These are phyloP conservation scores for Penicillium turbatum DNA, from an alignment of 495 filamentous ascomycete species.

Conservation along the genomic window DNA sequence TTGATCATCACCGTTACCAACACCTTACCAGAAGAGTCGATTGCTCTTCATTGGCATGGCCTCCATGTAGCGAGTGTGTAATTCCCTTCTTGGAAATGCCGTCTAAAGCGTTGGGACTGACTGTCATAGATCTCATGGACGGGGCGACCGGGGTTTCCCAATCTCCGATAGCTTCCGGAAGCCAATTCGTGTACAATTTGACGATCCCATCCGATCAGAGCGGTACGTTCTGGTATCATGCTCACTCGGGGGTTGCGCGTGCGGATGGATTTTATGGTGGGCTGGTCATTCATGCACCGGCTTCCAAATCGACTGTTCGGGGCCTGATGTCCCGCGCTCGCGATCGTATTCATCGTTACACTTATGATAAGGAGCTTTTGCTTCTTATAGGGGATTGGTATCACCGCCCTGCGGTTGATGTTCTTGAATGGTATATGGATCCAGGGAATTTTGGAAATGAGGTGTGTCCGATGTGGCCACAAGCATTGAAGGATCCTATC, in stretches of 20 bases:
- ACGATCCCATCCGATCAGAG: conserved; percentile 66
- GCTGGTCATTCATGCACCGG: conserved; percentile 64
- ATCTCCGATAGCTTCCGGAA: conserved; percentile 60
- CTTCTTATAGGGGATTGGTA: conserved; percentile 54
- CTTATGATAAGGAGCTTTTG: conserved; percentile 40
- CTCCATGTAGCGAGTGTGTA: conserved; percentile 59
- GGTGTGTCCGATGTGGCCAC: conserved; percentile 16
- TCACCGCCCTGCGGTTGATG: conserved; percentile 37
- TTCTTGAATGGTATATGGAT: conserved; percentile 44
- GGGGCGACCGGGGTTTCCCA: conserved; percentile 64
- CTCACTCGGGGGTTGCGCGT: conserved; percentile 61
- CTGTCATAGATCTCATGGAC: conserved; percentile 57
- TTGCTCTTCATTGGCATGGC: conserved; percentile 78
- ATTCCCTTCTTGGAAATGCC: not conserved
- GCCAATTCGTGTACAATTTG: conserved; percentile 69
- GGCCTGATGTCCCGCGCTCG: conserved; percentile 16
- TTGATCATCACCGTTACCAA: conserved; percentile 69
- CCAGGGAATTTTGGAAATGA: conserved; percentile 47
- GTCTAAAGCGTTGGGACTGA: not conserved
- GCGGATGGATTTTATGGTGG: conserved; percentile 72
- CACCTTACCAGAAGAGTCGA: conserved; percentile 59
- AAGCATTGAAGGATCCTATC: not conserved
- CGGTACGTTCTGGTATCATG: conserved; percentile 84
- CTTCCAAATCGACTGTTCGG: conserved; percentile 24
- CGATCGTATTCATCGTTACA: conserved; percentile 8